These are phyloP conservation scores for Cladorrhinum samala DNA, from an alignment of 495 filamentous ascomycete species.

Conservation along the genomic window DNA sequence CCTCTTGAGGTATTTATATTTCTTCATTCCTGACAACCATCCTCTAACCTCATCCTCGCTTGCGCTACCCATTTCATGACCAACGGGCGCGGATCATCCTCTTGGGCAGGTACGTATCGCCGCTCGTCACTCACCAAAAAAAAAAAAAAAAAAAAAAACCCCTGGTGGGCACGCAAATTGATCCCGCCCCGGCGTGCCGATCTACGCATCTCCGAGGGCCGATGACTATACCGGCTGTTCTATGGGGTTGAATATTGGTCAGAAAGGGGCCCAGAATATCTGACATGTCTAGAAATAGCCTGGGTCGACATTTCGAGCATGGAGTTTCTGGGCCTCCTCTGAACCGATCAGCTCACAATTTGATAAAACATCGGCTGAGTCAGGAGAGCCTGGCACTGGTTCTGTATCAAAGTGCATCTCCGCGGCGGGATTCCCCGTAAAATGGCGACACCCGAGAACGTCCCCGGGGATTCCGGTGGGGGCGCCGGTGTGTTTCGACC, in stretches of 20 bases:
- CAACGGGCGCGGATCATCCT: no score
- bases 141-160: no score
- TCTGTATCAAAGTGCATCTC: constrained; percentile 9
- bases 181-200: no score
- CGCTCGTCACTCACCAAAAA: no score
- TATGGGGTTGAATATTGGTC: background rate
- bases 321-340: background rate
- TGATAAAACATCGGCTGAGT: constrained; percentile 17
- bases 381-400: background rate
- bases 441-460: no score
- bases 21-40: background rate
- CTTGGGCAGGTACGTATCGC: no score
- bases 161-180: no score
- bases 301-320: background rate
- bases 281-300: background rate
- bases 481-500: no score
- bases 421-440: constrained; percentile 23
- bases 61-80: background rate
- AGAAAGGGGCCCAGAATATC: background rate
- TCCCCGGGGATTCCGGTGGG: no score
- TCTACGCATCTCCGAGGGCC: constrained; percentile 17
- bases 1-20: constrained; percentile 9
- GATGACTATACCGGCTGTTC: background rate
- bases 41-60: background rate
- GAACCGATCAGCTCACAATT: constrained; percentile 20